Evolutionary conservation across 495 filamentous ascomycete species (phyloP).

Genomic region (Viridothelium virens): DNA sequence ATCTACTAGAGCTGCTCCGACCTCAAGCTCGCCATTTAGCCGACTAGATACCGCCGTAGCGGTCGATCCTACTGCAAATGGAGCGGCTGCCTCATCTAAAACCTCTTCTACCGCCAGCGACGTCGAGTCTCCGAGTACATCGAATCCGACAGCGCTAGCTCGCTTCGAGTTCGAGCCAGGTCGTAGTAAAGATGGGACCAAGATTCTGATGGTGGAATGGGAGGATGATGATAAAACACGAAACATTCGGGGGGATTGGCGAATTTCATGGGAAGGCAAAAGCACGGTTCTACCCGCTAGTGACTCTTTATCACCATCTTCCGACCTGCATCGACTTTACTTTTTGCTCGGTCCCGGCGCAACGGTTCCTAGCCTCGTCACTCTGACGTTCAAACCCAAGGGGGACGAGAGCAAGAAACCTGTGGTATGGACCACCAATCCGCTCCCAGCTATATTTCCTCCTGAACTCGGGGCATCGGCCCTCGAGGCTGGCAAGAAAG

Average conservation of each 20-base stretch:
- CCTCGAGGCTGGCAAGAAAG: constrained; percentile 60
- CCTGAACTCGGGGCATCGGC: constrained; percentile 58
- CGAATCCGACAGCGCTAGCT: constrained; percentile 49
- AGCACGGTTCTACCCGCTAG: constrained; percentile 54
- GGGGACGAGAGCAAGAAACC: constrained; percentile 15
- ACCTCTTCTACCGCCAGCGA: constrained; percentile 24
- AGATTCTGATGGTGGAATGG: constrained; percentile 82
- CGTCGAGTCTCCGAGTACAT: constrained; percentile 36
- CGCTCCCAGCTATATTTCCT: constrained; percentile 73
- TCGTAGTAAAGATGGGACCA: constrained; percentile 69
- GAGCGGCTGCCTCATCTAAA: neutral
- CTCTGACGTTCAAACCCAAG: constrained; percentile 48
- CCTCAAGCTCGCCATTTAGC: constrained; percentile 6
- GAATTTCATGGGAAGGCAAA: constrained; percentile 71
- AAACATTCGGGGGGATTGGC: constrained; percentile 49
- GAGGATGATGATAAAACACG: constrained; percentile 47
- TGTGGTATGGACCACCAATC: constrained; percentile 49
- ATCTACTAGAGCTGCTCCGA: neutral
- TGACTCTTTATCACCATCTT: constrained; percentile 33
- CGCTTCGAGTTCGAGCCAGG: constrained; percentile 79
- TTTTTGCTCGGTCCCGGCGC: constrained; percentile 62
- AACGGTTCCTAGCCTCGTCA: constrained; percentile 58
- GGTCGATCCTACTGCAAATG: neutral
- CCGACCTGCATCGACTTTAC: constrained; percentile 56
- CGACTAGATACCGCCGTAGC: constrained; percentile 1